Evolutionary conservation across 495 filamentous ascomycete genomes (phyloP), one percentile per base, ranked within the genome.

Genomic region (Aspergillus heteromorphus): DNA sequence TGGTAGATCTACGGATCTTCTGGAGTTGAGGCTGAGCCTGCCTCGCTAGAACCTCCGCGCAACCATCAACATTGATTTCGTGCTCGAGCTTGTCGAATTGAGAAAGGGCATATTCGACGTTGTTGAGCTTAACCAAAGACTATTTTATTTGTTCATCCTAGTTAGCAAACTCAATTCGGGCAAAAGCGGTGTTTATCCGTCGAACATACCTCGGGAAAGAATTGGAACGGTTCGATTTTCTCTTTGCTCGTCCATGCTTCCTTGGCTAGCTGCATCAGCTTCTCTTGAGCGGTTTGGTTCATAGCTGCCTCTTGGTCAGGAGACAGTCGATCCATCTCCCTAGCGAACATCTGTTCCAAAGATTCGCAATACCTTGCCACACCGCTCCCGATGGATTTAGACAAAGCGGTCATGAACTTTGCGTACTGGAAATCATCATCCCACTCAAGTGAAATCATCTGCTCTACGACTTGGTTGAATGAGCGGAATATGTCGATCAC

Each of bases 61-160:
- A 96, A 38, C 80, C 87, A 65, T 99, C 95, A n/a, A 96, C 91
- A 63, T 96, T 88, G 71, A 97, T 86, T 56, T 87, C 86, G 55
- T 79, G 83, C 64, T 96, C 92, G 14, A 99, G 79, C 64, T 85
- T 89, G 65, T 99, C 95, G 40, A 97, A 77, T 59, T 95, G 91
- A 18, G 87, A 79, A 63, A 92, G 86, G 20, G 91, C 93, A 73
- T 87, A 96, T 71, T 97, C 92, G 59, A 97, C 82, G 63, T 99
- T 96, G 76, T 99, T 99, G 57, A 99, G 78, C 72, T 99, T 99
- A 45, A 97, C 88, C 59, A 97, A 84, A 29, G 91, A 97, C 91
- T 96, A 60, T 38, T n/a, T n/a, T n/a, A n/a, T n/a, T n/a, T n/a
- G n/a, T n/a, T 34, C 17, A 38, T 31, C 45, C 54, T 64, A 9